Percentiles rank a stretch among this genome's conserved stretches.
phyloP scores from a whole-genome alignment of 768 basidiomycete species.

The Amanita phalloides region DNA sequence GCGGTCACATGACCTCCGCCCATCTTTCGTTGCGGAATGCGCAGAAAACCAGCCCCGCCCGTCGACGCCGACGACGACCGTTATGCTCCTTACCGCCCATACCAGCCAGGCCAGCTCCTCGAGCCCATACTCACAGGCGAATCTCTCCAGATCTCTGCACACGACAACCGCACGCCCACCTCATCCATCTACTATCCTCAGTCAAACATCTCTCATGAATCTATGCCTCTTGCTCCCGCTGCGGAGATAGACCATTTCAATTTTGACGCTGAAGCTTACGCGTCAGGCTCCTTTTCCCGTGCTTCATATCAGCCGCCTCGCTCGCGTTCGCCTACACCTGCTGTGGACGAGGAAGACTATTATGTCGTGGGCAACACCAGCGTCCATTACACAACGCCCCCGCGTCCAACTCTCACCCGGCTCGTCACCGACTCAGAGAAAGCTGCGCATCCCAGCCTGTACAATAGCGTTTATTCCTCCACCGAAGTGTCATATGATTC shows the following conservation, averaged over 20 bases:
- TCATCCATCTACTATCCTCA: slow-evolving; percentile 25
- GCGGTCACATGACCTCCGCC: slow-evolving; percentile 2
- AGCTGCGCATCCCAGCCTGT: slow-evolving; percentile 14
- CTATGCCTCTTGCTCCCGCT: slow-evolving; percentile 21
- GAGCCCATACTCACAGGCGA: slow-evolving; percentile 58
- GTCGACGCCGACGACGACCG: slow-evolving; percentile 10
- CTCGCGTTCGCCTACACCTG: slow-evolving; percentile 71
- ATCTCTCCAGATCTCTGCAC: slow-evolving; percentile 42
- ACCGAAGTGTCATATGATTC: slow-evolving; percentile 13
- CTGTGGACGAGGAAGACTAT: slow-evolving; percentile 65
- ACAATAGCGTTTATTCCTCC: slow-evolving; percentile 15
- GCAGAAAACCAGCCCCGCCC: slow-evolving; percentile 24
- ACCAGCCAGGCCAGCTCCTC: slow-evolving; percentile 51
- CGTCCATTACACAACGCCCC: slow-evolving; percentile 40
- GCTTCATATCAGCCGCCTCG: slow-evolving; percentile 39
- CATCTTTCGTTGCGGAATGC: slow-evolving; percentile 7
- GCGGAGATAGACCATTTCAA: slow-evolving; percentile 46
- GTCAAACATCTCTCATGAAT: slow-evolving; percentile 21
- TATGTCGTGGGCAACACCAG: slow-evolving; percentile 44
- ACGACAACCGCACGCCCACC: slow-evolving; percentile 17
- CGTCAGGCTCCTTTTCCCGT: slow-evolving; percentile 48
- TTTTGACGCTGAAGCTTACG: slow-evolving; percentile 58
- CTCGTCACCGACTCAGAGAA: slow-evolving; percentile 27
- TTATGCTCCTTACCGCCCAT: slow-evolving; percentile 29
- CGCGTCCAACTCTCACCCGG: slow-evolving; percentile 8